Base-by-base conservation (phyloP, 768 basidiomycete genomes). In the Lactifluus echinatus region DNA sequence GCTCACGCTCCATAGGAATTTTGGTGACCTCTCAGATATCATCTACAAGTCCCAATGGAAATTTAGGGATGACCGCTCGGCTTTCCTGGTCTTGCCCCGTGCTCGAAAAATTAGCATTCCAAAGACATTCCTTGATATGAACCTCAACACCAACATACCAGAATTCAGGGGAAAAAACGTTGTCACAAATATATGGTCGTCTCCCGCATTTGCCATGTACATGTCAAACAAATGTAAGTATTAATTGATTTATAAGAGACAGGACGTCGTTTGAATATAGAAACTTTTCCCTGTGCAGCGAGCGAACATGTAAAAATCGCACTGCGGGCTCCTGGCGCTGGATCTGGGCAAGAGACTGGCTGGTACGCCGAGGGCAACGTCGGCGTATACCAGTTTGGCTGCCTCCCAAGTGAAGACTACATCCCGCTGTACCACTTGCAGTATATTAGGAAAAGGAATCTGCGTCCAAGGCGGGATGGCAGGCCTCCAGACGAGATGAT, bases 301-400 rank as follows among this genome's bases (percentile, higher is more conserved):
- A 17, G 40, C 39, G 57, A 59, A 26, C 46, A 54, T 47, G 40
- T 59, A 29, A 59, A 44, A 40, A 48, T 59, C 17, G 57, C 57
- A 11, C 28, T 54, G 53, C 57, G 57, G 26, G 24, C 47, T 36
- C 21, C 57, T 2, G 31, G 37, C 7, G 3, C 47, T 12, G 52
- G 33, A 39, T 43, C 53, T 17, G 57, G 29, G 40, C 12, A 23
- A 28, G 52, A 54, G 28, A 44, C 47, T 7, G 57, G 57, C 10
- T 59, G 57, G 57, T 59, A 59, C 21, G 52, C 57, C 24, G 57
- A 59, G 36, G 57, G 57, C 14, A 54, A 59, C 57, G 28, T 54
- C 14, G 57, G 57, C 29, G 46, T 59, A 15, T 50, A 59, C 8
- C 57, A 59, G 26, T 59, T 59, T 19, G 57, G 57, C 19, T 54